Evolutionary conservation across 768 basidiomycete genomes (phyloP).

Genomic region (Pleurotus sapidus): DNA sequence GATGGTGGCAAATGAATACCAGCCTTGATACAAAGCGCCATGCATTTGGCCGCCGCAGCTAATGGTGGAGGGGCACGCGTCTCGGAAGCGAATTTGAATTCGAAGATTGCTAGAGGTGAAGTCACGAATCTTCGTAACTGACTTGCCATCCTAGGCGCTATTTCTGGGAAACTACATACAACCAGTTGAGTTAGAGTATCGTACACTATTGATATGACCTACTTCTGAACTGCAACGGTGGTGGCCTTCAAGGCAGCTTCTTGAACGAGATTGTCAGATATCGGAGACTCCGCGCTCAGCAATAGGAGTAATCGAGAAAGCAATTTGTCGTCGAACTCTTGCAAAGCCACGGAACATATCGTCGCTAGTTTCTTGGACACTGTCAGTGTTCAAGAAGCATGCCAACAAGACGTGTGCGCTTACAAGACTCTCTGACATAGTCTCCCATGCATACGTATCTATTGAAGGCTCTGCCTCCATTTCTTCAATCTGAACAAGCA

Average conservation of each 20-base stretch:
- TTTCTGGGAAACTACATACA: conserved; percentile 67
- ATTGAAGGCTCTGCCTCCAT: conserved; percentile 77
- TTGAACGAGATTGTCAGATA: conserved; percentile 81
- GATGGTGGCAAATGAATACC: conserved; percentile 10
- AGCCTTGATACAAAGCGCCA: conserved; percentile 87
- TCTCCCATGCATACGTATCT: conserved; percentile 92
- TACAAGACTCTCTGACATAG: conserved; percentile 88
- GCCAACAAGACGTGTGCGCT: conserved; percentile 16
- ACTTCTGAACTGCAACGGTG: conserved; percentile 84
- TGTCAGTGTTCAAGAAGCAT: background rate
- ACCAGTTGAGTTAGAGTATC: background rate
- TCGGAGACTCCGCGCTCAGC: conserved; percentile 77
- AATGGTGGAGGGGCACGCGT: conserved; percentile 75
- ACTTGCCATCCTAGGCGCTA: conserved; percentile 68
- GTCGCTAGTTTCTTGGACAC: conserved; percentile 77
- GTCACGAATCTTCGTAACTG: conserved; percentile 88
- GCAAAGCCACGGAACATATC: conserved; percentile 71
- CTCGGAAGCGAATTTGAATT: conserved; percentile 76
- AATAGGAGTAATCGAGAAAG: conserved; percentile 69
- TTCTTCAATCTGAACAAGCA: conserved; percentile 76
- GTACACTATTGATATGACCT: conserved; percentile 12
- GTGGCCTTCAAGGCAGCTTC: conserved; percentile 88
- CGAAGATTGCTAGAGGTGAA: conserved; percentile 84
- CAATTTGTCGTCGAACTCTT: conserved; percentile 65
- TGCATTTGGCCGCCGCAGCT: conserved; percentile 83